Evolutionary conservation across 495 filamentous ascomycete genomes (phyloP).

Genomic region (Recurvomyces mirabilis): DNA sequence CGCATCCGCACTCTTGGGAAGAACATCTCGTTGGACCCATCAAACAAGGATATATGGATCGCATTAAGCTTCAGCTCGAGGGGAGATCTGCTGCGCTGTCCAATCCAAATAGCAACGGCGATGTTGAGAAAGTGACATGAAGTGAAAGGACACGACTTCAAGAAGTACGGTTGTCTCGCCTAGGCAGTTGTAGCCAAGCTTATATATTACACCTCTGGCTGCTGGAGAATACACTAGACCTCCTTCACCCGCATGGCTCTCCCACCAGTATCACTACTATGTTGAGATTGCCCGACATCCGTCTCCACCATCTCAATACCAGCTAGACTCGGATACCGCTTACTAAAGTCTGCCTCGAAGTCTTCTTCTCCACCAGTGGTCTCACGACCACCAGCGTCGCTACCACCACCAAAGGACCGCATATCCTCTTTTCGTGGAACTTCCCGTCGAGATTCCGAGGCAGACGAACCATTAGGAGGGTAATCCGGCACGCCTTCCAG

Average conservation of each 20-base stretch:
- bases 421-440: neutral
- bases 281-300: too few species aligned
- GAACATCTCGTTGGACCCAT: neutral
- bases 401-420: neutral
- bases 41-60: neutral
- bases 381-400: constrained; percentile 14
- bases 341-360: constrained; percentile 65
- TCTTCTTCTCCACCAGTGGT: too few species aligned
- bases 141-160: too few species aligned
- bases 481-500: constrained; percentile 21
- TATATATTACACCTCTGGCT: too few species aligned
- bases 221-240: too few species aligned
- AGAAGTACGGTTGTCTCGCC: too few species aligned
- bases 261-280: neutral
- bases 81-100: too few species aligned
- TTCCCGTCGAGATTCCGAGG: neutral
- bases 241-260: constrained; percentile 4
- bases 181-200: too few species aligned
- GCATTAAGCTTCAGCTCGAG: neutral
- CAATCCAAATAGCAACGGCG: too few species aligned
- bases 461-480: neutral
- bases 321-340: constrained; percentile 68
- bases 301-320: constrained; percentile 76
- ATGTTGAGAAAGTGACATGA: too few species aligned
- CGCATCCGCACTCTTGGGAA: neutral